Evolutionary conservation across 2,329 filamentous ascomycete genomes (phyloP).

Genomic region (Microdochium nivale): DNA sequence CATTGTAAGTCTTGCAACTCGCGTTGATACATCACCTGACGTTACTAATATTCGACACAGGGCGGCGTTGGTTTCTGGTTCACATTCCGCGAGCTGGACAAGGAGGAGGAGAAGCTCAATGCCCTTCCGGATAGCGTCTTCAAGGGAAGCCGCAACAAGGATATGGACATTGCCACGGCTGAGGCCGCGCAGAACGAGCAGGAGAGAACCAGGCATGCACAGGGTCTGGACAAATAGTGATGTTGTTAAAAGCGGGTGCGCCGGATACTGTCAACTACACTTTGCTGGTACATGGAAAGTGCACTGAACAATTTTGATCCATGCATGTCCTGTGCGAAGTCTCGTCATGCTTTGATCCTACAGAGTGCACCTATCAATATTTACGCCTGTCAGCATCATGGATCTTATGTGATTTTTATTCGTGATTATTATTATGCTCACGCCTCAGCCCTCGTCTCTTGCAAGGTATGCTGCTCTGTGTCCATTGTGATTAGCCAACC

Average conservation of each 20-base stretch:
- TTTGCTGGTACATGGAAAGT: too few species aligned
- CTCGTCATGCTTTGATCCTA: too few species aligned
- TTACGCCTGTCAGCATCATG: too few species aligned
- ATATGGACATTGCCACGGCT: conserved; percentile 14
- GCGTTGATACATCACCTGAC: neutral
- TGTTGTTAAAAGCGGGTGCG: neutral
- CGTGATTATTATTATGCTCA: too few species aligned
- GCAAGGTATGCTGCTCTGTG: too few species aligned
- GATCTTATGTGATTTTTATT: too few species aligned
- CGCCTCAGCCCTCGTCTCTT: too few species aligned
- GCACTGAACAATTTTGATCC: too few species aligned
- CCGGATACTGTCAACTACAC: too few species aligned
- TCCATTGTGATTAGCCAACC: too few species aligned
- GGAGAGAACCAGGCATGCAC: conserved; percentile 14
- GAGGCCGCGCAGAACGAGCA: conserved; percentile 14
- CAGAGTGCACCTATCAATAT: too few species aligned
- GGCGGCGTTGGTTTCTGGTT: conserved; percentile 61
- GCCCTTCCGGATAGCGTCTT: conserved; percentile 32
- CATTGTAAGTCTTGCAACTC: conserved; percentile 24
- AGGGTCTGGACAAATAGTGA: conserved; percentile 10
- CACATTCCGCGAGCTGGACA: conserved; percentile 53
- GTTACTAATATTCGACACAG: neutral
- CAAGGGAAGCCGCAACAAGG: conserved; percentile 14
- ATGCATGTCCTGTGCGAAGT: too few species aligned
- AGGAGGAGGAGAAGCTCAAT: conserved; percentile 59